phyloP scores from a whole-genome alignment of 164 flowering plant genomes.

The Macadamia tetraphylla region DNA sequence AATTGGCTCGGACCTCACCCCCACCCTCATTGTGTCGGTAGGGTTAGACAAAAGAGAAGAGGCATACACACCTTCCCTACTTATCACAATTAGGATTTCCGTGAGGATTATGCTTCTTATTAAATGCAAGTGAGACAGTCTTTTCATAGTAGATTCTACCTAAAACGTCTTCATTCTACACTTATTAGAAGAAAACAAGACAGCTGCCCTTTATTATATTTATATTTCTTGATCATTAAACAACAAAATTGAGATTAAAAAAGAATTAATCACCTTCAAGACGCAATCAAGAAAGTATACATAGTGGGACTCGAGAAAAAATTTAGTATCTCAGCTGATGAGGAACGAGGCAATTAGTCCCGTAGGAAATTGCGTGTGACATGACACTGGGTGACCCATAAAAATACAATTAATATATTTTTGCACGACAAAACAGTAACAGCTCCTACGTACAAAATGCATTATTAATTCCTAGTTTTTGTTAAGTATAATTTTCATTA shows the following conservation, averaged over 20 bases:
- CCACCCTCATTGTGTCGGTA: not conserved
- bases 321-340: not conserved
- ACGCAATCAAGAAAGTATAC: not conserved
- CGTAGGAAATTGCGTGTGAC: not conserved
- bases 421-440: too few relatives aligned
- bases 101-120: not conserved
- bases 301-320: not conserved
- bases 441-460: too few relatives aligned
- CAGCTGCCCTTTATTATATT: too few relatives aligned
- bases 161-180: conserved; percentile 10
- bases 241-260: not conserved
- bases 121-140: conserved; percentile 9
- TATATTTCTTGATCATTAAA: too few relatives aligned
- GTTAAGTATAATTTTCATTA: too few relatives aligned
- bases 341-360: not conserved
- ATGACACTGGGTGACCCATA: conserved; percentile 2
- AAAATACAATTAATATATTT: too few relatives aligned
- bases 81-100: conserved; percentile 5
- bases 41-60: conserved; percentile 15
- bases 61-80: conserved; percentile 4
- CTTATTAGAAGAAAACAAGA: not conserved
- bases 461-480: too few relatives aligned
- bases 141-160: conserved; percentile 11
- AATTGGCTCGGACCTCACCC: too few relatives aligned
- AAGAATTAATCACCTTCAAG: not conserved